Evolutionary conservation across 176 grass and related monocot genomes (phyloP).

Genomic region (Carex myosuroides): DNA sequence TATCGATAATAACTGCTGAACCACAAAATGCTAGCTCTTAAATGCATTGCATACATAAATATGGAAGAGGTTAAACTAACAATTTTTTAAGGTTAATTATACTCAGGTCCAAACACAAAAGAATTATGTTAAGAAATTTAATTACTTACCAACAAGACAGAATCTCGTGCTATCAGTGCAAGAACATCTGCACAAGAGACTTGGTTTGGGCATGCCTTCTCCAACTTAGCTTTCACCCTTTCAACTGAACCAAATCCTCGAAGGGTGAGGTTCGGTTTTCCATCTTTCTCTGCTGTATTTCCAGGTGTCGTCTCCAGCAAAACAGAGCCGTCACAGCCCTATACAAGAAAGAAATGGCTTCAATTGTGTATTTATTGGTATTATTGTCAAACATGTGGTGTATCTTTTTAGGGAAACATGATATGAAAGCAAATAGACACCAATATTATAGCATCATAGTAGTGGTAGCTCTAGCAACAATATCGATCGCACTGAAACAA

Average conservation of each 20-base stretch:
- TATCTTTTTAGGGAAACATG: not conserved
- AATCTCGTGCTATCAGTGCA: slow-evolving; percentile 47
- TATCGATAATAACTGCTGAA: no score
- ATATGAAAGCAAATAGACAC: no score
- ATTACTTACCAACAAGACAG: slow-evolving; percentile 29
- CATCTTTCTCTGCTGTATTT: slow-evolving; percentile 61
- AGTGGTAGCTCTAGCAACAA: not conserved
- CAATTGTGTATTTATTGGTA: no score
- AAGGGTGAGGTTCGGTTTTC: slow-evolving; percentile 47
- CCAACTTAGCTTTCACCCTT: slow-evolving; percentile 52
- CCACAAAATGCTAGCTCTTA: no score
- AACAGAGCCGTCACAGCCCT: slow-evolving; percentile 42
- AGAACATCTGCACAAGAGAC: slow-evolving; percentile 71
- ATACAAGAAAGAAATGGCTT: not conserved
- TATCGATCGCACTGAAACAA: not conserved
- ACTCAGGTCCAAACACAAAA: not conserved
- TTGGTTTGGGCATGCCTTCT: slow-evolving; percentile 35
- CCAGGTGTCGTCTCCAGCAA: slow-evolving; percentile 43
- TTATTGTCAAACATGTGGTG: no score
- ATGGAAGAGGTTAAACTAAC: no score
- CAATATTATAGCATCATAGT: no score
- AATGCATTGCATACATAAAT: no score
- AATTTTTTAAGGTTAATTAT: not conserved
- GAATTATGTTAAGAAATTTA: not conserved
- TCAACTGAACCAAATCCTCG: slow-evolving; percentile 56